Evolutionary conservation across 2,329 filamentous ascomycete genomes (phyloP).

Genomic region (Cladosporium sp.): DNA sequence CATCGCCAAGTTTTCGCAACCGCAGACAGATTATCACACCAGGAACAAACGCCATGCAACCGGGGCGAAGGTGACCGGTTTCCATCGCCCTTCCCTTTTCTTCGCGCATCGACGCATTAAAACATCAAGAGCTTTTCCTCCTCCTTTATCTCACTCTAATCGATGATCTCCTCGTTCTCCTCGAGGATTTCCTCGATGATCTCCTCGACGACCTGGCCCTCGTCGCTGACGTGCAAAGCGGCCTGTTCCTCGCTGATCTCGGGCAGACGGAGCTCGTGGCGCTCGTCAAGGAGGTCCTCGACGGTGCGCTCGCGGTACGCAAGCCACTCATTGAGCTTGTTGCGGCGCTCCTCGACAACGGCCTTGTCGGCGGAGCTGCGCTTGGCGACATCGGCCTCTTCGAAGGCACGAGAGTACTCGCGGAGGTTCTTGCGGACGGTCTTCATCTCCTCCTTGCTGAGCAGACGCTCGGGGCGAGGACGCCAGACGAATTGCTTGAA

Average conservation of each 20-base stretch:
- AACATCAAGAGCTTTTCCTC: no score
- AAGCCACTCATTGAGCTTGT: conserved; percentile 81
- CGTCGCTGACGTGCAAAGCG: conserved; percentile 50
- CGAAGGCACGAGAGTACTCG: conserved; percentile 91
- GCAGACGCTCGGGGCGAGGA: conserved; percentile 82
- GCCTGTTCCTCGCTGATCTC: conserved; percentile 60
- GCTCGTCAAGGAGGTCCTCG: conserved; percentile 68
- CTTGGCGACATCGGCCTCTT: conserved; percentile 90
- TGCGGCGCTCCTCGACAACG: conserved; percentile 81
- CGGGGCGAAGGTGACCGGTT: background rate
- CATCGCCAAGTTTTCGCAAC: no score
- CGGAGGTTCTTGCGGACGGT: conserved; percentile 95
- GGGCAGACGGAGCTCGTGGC: conserved; percentile 62
- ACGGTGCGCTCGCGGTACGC: conserved; percentile 74
- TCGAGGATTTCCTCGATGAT: conserved; percentile 87
- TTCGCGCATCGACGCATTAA: no score
- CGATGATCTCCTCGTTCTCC: conserved; percentile 77
- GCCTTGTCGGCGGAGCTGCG: conserved; percentile 91
- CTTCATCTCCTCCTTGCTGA: conserved; percentile 96
- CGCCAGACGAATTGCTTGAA: conserved; percentile 98
- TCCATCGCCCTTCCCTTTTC: no score
- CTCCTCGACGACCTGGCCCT: conserved; percentile 57
- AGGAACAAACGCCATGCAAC: background rate
- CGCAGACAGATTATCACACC: background rate
- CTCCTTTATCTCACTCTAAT: conserved; percentile 15